These are phyloP conservation scores for Colletotrichum liriopes DNA, from an alignment of 2,329 filamentous ascomycete species.

Conservation along the genomic window DNA sequence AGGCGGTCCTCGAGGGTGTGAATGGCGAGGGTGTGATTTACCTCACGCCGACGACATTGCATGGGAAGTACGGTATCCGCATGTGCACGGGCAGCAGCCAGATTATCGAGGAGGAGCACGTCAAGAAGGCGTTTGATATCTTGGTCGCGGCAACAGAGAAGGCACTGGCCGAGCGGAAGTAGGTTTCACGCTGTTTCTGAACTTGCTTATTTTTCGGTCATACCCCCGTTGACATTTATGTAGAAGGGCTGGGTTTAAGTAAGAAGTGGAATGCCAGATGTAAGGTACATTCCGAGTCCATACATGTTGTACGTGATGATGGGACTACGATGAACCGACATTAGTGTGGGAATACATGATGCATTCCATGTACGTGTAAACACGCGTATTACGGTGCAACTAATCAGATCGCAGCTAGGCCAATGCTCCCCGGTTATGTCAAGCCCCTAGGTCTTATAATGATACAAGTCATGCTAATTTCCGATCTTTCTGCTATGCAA, in stretches of 20 bases:
- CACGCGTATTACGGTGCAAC: too few species aligned
- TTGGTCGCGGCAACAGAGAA: conserved; percentile 77
- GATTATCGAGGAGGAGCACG: conserved; percentile 79
- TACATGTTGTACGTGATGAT: not conserved
- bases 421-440: not conserved
- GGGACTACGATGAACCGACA: not conserved
- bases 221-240: not conserved
- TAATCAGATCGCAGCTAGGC: too few species aligned
- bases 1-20: conserved; percentile 81
- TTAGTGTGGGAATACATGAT: not conserved
- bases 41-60: conserved; percentile 83
- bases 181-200: not conserved
- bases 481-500: not conserved
- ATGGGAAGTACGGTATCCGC: conserved; percentile 83
- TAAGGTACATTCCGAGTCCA: not conserved
- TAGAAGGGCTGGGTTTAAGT: too few species aligned
- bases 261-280: too few species aligned
- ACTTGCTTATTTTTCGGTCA: too few species aligned
- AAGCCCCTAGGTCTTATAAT: too few species aligned
- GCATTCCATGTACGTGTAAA: too few species aligned
- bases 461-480: not conserved
- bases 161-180: conserved; percentile 53
- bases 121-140: conserved; percentile 82
- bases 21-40: conserved; percentile 85
- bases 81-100: conserved; percentile 82